Conservation (phyloP, 768 basidiomycete species). For the Phanerochaete sordida region DNA sequence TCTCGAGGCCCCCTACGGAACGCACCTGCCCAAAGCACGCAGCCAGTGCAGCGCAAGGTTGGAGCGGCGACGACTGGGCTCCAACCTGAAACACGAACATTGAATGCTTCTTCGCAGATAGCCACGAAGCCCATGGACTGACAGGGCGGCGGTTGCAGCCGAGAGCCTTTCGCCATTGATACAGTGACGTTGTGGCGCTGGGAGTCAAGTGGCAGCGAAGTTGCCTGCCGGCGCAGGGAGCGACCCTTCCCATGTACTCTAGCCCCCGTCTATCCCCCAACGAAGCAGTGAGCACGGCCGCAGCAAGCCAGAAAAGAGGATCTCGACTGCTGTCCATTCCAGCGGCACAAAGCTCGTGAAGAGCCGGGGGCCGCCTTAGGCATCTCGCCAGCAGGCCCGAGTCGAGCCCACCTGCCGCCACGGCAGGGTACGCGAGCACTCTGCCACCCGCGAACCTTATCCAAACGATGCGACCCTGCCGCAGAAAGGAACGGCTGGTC, state of each 20-base stretch:
- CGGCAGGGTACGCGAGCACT: neutral
- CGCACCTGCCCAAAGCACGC: neutral
- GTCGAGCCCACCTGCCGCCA: neutral
- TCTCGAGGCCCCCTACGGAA: neutral
- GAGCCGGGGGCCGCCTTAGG: neutral
- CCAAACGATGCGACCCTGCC: neutral
- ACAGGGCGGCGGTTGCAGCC: neutral
- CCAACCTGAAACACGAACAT: conserved; percentile 5
- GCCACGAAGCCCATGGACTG: conserved; percentile 7
- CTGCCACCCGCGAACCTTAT: neutral
- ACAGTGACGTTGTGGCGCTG: conserved; percentile 9
- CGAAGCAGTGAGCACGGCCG: neutral
- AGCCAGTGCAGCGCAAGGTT: neutral
- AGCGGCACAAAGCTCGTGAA: neutral
- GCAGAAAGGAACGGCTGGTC: neutral
- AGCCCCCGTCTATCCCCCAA: neutral
- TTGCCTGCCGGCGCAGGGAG: neutral
- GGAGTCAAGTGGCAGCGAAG: neutral
- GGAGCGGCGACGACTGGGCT: conserved; percentile 1
- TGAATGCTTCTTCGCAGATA: conserved; percentile 4
- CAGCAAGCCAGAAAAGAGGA: neutral
- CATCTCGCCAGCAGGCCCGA: neutral
- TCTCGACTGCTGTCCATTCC: neutral
- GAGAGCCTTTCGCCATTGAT: neutral
- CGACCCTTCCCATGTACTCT: neutral